Evolutionary conservation across 805 yeast genomes (phyloP).

Genomic region (Ogataea trehalophila): DNA sequence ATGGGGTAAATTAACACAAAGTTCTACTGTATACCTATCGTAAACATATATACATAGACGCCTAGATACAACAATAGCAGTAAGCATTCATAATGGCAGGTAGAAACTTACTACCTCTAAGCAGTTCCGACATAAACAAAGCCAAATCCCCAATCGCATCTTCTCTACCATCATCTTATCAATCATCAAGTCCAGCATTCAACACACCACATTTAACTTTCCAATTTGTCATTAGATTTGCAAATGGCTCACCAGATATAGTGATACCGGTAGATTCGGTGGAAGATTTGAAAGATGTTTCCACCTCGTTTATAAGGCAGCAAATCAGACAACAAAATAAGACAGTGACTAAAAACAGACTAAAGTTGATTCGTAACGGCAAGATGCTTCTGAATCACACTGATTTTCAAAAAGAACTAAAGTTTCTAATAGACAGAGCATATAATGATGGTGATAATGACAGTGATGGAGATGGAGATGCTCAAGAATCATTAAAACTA

Average conservation of each 20-base stretch:
- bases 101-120: conserved; percentile 14
- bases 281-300: conserved; percentile 26
- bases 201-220: conserved; percentile 1
- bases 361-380: conserved; percentile 68
- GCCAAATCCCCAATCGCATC: not conserved
- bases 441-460: conserved; percentile 15
- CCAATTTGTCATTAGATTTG: conserved; percentile 39
- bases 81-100: too few species aligned
- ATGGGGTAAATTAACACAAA: too few species aligned
- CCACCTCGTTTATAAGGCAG: conserved; percentile 36
- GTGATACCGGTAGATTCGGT: conserved; percentile 28
- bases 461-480: conserved; percentile 3
- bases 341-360: conserved; percentile 37
- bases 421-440: conserved; percentile 17
- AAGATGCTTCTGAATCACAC: conserved; percentile 54
- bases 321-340: conserved; percentile 35
- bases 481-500: not conserved
- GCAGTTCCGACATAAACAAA: conserved; percentile 9
- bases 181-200: not conserved
- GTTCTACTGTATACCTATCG: too few species aligned
- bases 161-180: not conserved
- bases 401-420: conserved; percentile 47
- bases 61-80: too few species aligned
- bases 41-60: too few species aligned
- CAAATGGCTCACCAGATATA: conserved; percentile 40